A percentile compares a stretch with the other conserved stretches of the same genome.
Evolutionary conservation across 2,329 filamentous ascomycete genomes (phyloP).

Genomic region (Cercospora sesami): DNA sequence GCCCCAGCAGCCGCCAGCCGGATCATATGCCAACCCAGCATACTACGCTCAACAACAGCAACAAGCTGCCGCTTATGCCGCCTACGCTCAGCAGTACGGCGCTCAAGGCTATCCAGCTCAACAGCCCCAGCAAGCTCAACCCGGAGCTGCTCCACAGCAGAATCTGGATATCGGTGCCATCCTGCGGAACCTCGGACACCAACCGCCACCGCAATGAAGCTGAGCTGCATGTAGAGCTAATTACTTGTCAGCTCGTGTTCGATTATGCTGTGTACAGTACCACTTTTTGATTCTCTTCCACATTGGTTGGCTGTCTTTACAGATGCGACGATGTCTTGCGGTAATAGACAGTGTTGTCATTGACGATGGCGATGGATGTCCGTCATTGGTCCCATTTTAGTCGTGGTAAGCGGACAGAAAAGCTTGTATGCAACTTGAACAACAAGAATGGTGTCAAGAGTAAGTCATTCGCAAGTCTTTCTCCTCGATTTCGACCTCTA

Average conservation of each 20-base stretch:
- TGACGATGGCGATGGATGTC: neutral
- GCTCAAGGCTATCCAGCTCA: slow-evolving; percentile 8
- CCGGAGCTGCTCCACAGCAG: neutral
- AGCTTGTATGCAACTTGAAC: no score
- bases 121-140: neutral
- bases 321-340: neutral
- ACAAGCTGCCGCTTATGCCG: neutral
- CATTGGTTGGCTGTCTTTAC: neutral
- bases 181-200: slow-evolving; percentile 11
- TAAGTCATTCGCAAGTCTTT: no score
- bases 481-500: no score
- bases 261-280: neutral
- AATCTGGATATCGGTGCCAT: slow-evolving; percentile 13
- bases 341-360: neutral
- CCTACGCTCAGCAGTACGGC: slow-evolving; percentile 5
- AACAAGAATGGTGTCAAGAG: no score
- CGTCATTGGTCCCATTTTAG: no score
- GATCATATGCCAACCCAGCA: neutral
- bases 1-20: slow-evolving; percentile 25
- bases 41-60: slow-evolving; percentile 11
- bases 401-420: no score
- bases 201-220: slow-evolving; percentile 5
- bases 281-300: neutral
- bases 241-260: slow-evolving; percentile 22
- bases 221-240: slow-evolving; percentile 4